Evolutionary conservation across 805 yeast genomes (phyloP).

Genomic region (Osmozyma mogii): DNA sequence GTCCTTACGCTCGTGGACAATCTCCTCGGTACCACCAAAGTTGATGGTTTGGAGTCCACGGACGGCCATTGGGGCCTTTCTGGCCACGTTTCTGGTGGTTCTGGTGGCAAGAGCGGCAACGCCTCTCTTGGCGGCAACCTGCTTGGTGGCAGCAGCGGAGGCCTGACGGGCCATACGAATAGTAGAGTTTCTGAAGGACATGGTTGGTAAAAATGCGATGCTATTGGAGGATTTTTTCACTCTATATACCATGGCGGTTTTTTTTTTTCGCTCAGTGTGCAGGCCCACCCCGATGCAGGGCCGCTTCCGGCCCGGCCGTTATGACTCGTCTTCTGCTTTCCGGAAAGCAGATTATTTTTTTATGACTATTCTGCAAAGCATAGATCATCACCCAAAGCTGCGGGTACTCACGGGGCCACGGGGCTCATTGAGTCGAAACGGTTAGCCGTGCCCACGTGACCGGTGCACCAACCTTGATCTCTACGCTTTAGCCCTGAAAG

Average conservation of each 20-base stretch:
- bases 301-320: background rate
- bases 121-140: slow-evolving; percentile 56
- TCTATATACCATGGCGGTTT: too few relatives aligned
- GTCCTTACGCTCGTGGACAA: slow-evolving; percentile 97
- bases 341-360: too few relatives aligned
- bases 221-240: too few relatives aligned
- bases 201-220: slow-evolving; percentile 14
- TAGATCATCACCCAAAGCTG: too few relatives aligned
- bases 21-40: slow-evolving; percentile 93
- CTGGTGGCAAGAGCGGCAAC: slow-evolving; percentile 47
- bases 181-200: slow-evolving; percentile 40
- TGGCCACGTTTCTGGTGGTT: slow-evolving; percentile 26
- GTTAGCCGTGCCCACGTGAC: too few relatives aligned
- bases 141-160: slow-evolving; percentile 32
- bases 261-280: too few relatives aligned
- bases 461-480: too few relatives aligned
- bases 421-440: too few relatives aligned
- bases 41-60: slow-evolving; percentile 96
- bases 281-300: too few relatives aligned
- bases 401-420: too few relatives aligned
- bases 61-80: slow-evolving; percentile 43
- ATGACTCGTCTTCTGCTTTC: background rate
- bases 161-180: slow-evolving; percentile 42
- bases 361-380: too few relatives aligned
- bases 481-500: too few relatives aligned